Conservation (phyloP, 2,329 filamentous ascomycete species). For the Exophiala calicioides region DNA sequence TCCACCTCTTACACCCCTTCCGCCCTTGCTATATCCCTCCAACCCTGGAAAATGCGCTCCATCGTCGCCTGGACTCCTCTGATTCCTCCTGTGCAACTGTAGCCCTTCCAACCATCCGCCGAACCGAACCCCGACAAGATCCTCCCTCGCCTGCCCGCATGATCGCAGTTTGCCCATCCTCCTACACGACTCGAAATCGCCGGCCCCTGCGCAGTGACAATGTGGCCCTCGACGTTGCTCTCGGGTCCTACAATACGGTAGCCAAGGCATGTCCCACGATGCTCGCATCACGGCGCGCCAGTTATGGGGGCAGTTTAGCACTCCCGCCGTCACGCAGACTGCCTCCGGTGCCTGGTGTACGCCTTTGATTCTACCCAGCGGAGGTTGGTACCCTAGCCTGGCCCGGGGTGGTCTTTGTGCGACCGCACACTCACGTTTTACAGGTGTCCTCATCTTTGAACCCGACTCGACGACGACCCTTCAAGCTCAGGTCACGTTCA, state of each 20-base stretch:
- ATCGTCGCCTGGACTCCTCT: too few relatives aligned
- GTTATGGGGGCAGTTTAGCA: constrained; percentile 29
- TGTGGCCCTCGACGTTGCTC: constrained; percentile 11
- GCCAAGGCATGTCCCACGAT: constrained; percentile 26
- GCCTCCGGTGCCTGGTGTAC: constrained; percentile 55
- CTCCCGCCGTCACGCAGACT: constrained; percentile 37
- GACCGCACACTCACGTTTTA: not conserved
- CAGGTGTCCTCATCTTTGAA: constrained; percentile 45
- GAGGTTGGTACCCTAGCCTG: constrained; percentile 45
- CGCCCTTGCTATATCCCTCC: too few relatives aligned
- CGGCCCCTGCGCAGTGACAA: constrained; percentile 12
- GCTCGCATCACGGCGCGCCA: constrained; percentile 29
- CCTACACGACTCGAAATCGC: constrained; percentile 26
- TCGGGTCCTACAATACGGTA: constrained; percentile 17
- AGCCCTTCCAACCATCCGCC: not conserved
- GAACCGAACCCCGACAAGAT: not conserved
- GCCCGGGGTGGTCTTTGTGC: too few relatives aligned
- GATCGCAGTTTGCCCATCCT: constrained; percentile 14
- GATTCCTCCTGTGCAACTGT: too few relatives aligned
- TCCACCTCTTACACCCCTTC: too few relatives aligned
- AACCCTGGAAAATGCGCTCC: too few relatives aligned
- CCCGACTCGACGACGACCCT: constrained; percentile 47
- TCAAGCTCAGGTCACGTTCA: constrained; percentile 51
- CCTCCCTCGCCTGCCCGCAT: constrained; percentile 6
- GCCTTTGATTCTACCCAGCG: constrained; percentile 62